Evolutionary conservation across 768 basidiomycete genomes (phyloP), one percentile per base, ranked within the genome.

Genomic region (Saitozyma sp.): DNA sequence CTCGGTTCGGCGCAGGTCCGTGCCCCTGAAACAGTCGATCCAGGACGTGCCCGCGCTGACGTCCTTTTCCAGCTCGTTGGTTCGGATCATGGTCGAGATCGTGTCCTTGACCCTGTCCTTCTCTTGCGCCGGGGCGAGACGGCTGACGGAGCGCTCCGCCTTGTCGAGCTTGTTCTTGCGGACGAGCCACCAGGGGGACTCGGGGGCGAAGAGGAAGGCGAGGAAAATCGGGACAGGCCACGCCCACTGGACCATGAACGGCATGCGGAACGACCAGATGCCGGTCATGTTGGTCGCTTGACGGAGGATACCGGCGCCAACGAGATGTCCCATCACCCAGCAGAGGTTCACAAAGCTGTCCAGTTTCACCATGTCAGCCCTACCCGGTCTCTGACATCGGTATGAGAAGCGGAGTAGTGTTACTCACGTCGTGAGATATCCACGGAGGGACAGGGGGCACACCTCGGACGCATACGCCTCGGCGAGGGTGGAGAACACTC

Each of bases 251-350:
- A 74, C 63, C 5, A 67, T 67, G 50, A 70, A 74, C 9, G 65
- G 68, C 56, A 69, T 66, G 39, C 64, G 54, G 56, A 50, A 73
- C 4, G 69, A 62, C 63, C 63, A 64, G 16, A 55, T 41, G 9
- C 63, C 63, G 7, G 53, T 56, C 43, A 64, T 64, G 20, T 56
- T 20, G 20, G 14, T 41, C 13, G 58, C 58, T n/a, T 50, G 45
- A 13, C 57, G 54, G 9, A 71, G 60, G 13, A 71, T 65, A 42
- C 70, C 70, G 7, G 70, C 62, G 20, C 55, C 70, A 50, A 71
- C 64, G 54, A 75, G 59, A 51, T 77, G 75, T 10, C 75, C 75
- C 29, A 77, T 62, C 11, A 71, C 75, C 75, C 75, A 76, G 50
- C 70, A 72, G 4, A 70, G 63, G 60, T 76, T 76, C 63, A 76